These are phyloP conservation scores for Meyerozyma guilliermondii DNA, from an alignment of 1,139 yeast genomes.

Conservation along the genomic window DNA sequence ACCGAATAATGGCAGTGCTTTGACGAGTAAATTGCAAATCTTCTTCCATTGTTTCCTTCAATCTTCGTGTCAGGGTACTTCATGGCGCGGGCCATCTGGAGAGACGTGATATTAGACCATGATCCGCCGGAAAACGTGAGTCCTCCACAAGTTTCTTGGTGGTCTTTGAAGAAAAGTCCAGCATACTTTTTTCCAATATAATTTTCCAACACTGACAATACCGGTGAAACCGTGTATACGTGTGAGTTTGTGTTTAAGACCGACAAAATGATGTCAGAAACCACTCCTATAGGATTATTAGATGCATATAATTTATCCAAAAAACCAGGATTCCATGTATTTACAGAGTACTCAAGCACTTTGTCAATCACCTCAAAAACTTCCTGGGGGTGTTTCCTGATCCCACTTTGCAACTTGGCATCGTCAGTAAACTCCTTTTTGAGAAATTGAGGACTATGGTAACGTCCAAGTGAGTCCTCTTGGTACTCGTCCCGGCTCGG, in stretches of 20 bases:
- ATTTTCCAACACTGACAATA: constrained; percentile 70
- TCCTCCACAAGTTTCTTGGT: constrained; percentile 62
- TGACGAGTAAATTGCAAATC: constrained; percentile 69
- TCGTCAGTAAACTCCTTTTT: constrained; percentile 17
- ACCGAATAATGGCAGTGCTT: constrained; percentile 78
- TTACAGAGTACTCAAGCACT: constrained; percentile 64
- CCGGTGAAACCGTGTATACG: constrained; percentile 84
- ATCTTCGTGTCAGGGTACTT: constrained; percentile 66
- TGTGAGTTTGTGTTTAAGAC: constrained; percentile 79
- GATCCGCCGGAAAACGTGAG: constrained; percentile 86
- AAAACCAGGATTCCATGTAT: constrained; percentile 86
- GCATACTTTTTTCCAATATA: constrained; percentile 68
- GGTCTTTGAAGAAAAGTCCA: constrained; percentile 45
- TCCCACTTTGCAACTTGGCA: not conserved
- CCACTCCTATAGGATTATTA: constrained; percentile 78
- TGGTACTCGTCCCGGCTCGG: constrained; percentile 22
- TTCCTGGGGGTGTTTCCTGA: constrained; percentile 3
- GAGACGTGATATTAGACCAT: constrained; percentile 76
- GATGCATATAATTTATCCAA: constrained; percentile 81
- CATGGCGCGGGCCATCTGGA: constrained; percentile 71
- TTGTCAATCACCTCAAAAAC: constrained; percentile 49
- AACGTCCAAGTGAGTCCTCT: constrained; percentile 31
- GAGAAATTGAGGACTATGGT: constrained; percentile 31
- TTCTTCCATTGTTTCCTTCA: constrained; percentile 48
- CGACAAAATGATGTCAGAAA: constrained; percentile 66